A percentile compares a stretch with the other conserved stretches of the same genome.
These are phyloP conservation scores for Aspergillus uvarum DNA, from an alignment of 2,329 filamentous ascomycete genomes.

Conservation along the genomic window DNA sequence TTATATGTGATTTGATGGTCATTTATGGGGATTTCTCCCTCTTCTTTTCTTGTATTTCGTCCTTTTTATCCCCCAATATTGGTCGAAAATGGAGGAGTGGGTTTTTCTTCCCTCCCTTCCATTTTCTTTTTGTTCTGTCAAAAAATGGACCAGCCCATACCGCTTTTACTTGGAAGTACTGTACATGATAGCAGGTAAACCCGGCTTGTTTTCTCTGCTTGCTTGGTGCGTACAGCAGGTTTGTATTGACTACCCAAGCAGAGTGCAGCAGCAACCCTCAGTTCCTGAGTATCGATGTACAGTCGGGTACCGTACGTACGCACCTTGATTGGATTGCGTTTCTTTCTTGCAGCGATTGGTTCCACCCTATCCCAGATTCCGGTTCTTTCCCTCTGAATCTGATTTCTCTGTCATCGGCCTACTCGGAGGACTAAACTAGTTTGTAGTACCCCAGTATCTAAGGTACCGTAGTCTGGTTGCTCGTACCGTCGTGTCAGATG, in stretches of 20 bases:
- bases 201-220: slow-evolving; percentile 8
- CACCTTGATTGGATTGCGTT: slow-evolving; percentile 13
- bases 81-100: slow-evolving; percentile 1
- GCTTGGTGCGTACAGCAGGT: slow-evolving; percentile 3
- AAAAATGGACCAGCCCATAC: slow-evolving; percentile 6
- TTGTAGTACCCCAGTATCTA: slow-evolving; percentile 19
- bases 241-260: slow-evolving; percentile 4
- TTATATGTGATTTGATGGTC: slow-evolving; percentile 11
- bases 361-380: slow-evolving; percentile 23
- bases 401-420: slow-evolving; percentile 10
- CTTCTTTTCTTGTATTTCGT: neutral
- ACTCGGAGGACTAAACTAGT: slow-evolving; percentile 5
- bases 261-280: neutral
- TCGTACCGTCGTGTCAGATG: slow-evolving; percentile 25
- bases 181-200: slow-evolving; percentile 5
- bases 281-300: slow-evolving; percentile 10
- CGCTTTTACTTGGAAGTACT: neutral
- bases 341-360: slow-evolving; percentile 19
- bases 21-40: slow-evolving; percentile 1
- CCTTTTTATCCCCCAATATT: neutral
- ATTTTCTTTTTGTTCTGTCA: slow-evolving; percentile 11
- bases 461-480: slow-evolving; percentile 11
- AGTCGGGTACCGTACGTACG: slow-evolving; percentile 8
- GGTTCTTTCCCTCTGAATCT: slow-evolving; percentile 11
- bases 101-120: neutral